Conservation (phyloP, 768 basidiomycete genomes). For the Lentinula edodes region DNA sequence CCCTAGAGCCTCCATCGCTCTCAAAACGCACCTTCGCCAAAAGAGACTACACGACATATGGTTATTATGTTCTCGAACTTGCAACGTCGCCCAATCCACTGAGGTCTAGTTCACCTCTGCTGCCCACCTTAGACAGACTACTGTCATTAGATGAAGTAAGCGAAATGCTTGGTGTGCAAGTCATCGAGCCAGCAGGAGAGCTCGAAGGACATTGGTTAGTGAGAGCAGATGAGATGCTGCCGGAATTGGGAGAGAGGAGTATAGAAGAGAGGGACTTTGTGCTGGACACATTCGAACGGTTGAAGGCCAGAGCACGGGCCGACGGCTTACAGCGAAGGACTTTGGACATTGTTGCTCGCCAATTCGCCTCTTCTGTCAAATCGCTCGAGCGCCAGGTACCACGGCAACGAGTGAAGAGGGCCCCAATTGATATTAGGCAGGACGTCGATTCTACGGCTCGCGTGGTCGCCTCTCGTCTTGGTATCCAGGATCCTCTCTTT, state of each 20-base stretch:
- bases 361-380: slow-evolving; percentile 51
- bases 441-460: slow-evolving; percentile 25
- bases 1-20: not conserved
- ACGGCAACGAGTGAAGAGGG: slow-evolving; percentile 68
- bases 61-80: slow-evolving; percentile 82
- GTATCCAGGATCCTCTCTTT: slow-evolving; percentile 80
- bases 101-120: not conserved
- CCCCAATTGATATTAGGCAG: slow-evolving; percentile 56
- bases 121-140: slow-evolving; percentile 15
- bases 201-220: slow-evolving; percentile 82
- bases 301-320: slow-evolving; percentile 25
- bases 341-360: slow-evolving; percentile 23
- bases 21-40: slow-evolving; percentile 20
- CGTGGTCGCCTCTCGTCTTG: slow-evolving; percentile 52
- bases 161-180: slow-evolving; percentile 62
- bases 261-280: slow-evolving; percentile 40
- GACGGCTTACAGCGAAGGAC: slow-evolving; percentile 12
- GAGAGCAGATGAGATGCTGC: slow-evolving; percentile 40
- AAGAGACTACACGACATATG: slow-evolving; percentile 54
- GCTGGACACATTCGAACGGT: slow-evolving; percentile 43
- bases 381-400: slow-evolving; percentile 58
- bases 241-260: slow-evolving; percentile 12
- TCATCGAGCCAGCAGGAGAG: slow-evolving; percentile 86
- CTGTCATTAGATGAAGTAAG: slow-evolving; percentile 55
- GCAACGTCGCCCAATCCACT: slow-evolving; percentile 13